Base-by-base conservation (phyloP, 148 eudicot species). In the Oxyria digyna region DNA sequence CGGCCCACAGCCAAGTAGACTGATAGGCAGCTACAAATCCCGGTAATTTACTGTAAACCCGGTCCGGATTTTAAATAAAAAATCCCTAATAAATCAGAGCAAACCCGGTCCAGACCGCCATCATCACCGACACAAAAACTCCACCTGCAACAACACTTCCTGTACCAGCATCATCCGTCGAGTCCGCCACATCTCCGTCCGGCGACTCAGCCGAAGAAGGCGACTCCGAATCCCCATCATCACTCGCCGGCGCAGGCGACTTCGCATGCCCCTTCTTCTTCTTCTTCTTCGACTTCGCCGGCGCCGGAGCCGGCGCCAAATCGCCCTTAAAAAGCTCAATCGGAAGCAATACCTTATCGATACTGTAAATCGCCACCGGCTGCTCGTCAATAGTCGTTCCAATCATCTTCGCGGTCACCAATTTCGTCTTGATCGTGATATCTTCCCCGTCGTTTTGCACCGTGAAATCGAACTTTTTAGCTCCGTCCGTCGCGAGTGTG, bases 401-500 rank as follows among this genome's bases (percentile, higher is more conserved):
- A 4, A 77, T 82, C 2, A 94, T 82, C 78, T 69, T 89, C 23
- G 96, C 86, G 14, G 85, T 83, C 31, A 73, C 84, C 3, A 84
- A 26, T 71, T 79, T 84, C 24, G 94, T 87, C 80, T 76, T 77
- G 26, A 94, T 6, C 0, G 98, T 94, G 38, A 94, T 90, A 0
- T 48, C 65, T 6, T 82, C 73, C n/a, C 96, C 98, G 72, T 89
- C 98, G 24, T 93, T 93, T 35, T 93, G 96, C 4, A 93, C 88
- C 0, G 82, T 77, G 68, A 93, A 75, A 21, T 71, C 86, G 79
- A 46, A 94, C 70, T 90, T 90, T 7, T 62, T 79, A 4, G 82
- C 87, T 40, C 98, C 97, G 37, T 94, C 96, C 7, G 98, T 94
- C 0, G 98, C 98, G 14, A 94, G 43, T 0, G 98, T 94, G 78